Conservation (phyloP, 202 grass and related monocot species). For the Schoenoplectus tabernaemontani region DNA sequence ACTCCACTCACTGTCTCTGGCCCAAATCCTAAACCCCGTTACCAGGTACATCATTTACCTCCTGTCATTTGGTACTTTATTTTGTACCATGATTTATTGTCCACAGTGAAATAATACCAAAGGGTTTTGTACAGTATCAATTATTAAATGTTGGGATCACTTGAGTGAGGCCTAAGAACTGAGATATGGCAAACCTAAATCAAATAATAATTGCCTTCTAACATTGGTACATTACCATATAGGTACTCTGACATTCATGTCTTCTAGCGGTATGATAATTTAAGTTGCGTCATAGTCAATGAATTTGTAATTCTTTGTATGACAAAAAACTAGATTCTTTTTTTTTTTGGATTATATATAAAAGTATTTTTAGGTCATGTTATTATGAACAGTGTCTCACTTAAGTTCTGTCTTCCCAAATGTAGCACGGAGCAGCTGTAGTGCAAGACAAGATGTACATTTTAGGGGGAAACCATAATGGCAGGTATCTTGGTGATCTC, state of each 20-base stretch:
- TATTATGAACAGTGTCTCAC: background rate
- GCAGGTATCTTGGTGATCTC: slow-evolving; percentile 91
- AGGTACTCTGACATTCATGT: background rate
- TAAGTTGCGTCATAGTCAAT: background rate
- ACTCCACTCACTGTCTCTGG: slow-evolving; percentile 54
- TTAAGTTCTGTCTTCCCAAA: slow-evolving; percentile 23
- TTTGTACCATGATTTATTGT: slow-evolving; percentile 11
- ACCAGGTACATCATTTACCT: slow-evolving; percentile 46
- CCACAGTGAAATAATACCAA: slow-evolving; percentile 2
- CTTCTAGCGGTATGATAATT: background rate
- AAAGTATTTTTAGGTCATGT: slow-evolving; percentile 4
- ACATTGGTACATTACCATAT: background rate
- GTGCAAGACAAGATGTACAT: slow-evolving; percentile 91
- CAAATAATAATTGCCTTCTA: background rate
- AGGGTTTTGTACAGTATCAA: background rate
- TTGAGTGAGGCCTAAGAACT: background rate
- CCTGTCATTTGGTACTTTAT: background rate
- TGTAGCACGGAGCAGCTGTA: slow-evolving; percentile 86
- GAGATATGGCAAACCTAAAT: background rate
- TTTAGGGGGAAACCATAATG: slow-evolving; percentile 98
- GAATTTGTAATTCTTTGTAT: background rate
- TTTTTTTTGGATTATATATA: background rate
- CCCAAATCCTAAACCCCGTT: slow-evolving; percentile 67
- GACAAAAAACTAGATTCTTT: background rate
- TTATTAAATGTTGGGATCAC: background rate